Conservation (phyloP, 768 basidiomycete species). For the Leucosporidium creatinivorum region DNA sequence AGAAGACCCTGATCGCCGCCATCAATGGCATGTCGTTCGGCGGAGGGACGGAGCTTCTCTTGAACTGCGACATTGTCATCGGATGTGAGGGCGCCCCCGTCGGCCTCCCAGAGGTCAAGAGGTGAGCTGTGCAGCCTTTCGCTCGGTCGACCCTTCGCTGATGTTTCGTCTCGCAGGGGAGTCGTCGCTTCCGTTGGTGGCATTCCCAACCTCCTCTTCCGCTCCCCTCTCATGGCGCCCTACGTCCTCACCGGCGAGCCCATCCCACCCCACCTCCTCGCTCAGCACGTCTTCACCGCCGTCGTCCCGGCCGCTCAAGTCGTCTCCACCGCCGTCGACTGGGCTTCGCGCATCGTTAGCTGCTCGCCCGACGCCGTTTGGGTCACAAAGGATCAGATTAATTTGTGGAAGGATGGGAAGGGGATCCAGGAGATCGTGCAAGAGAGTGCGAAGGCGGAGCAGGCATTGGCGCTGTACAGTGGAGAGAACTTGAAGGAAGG, state of each 20-base stretch:
- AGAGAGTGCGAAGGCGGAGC: constrained; percentile 40
- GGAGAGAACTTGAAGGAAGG: too few relatives aligned
- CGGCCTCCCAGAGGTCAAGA: constrained; percentile 35
- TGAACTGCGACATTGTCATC: constrained; percentile 34
- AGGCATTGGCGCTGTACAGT: too few relatives aligned
- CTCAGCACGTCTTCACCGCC: constrained; percentile 63
- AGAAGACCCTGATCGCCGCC: constrained; percentile 36
- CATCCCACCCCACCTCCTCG: constrained; percentile 61
- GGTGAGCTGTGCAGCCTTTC: constrained; percentile 1
- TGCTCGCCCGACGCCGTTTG: constrained; percentile 74
- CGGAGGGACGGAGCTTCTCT: constrained; percentile 29
- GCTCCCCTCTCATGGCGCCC: constrained; percentile 50
- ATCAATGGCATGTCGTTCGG: constrained; percentile 34
- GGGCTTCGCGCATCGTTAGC: constrained; percentile 54
- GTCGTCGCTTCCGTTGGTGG: constrained; percentile 22
- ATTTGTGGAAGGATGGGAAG: constrained; percentile 51
- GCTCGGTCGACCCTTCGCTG: constrained; percentile 5
- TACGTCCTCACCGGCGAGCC: constrained; percentile 64
- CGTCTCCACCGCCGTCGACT: constrained; percentile 54
- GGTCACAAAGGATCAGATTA: constrained; percentile 62
- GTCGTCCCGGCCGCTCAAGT: constrained; percentile 56
- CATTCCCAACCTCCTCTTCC: constrained; percentile 17
- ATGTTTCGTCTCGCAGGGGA: background rate
- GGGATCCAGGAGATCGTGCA: constrained; percentile 51
- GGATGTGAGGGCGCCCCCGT: constrained; percentile 21